phyloP scores from a whole-genome alignment of 2,329 filamentous ascomycete genomes.

The Penicillium freii region DNA sequence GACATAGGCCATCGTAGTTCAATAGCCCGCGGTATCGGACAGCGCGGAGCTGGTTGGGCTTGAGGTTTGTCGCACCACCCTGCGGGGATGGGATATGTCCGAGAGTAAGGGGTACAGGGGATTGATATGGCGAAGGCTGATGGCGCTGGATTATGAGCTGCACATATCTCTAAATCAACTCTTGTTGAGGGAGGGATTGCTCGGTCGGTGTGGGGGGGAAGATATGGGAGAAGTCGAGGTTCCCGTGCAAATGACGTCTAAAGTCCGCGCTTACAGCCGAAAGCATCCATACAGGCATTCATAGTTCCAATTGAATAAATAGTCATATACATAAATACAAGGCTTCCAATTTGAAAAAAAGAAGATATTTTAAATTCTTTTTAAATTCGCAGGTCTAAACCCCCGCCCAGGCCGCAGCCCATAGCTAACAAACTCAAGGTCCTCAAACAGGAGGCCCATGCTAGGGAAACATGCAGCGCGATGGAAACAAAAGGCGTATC shows the following conservation, averaged over 20 bases:
- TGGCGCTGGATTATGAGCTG: neutral
- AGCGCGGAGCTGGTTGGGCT: slow-evolving; percentile 13
- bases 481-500: slow-evolving; percentile 3
- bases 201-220: neutral
- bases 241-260: slow-evolving; percentile 6
- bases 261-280: slow-evolving; percentile 19
- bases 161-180: neutral
- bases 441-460: slow-evolving; percentile 3
- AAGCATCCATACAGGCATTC: slow-evolving; percentile 1
- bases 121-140: neutral
- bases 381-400: slow-evolving; percentile 15
- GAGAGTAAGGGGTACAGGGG: neutral
- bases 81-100: neutral
- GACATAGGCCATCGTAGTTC: slow-evolving; percentile 76
- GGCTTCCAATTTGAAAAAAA: neutral
- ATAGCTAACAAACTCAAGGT: neutral
- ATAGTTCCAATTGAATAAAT: neutral
- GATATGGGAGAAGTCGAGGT: neutral
- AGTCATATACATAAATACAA: neutral
- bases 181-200: neutral
- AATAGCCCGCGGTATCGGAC: slow-evolving; percentile 1
- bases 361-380: slow-evolving; percentile 7
- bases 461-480: slow-evolving; percentile 13
- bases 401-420: neutral
- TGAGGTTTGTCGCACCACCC: slow-evolving; percentile 5